Evolutionary conservation across 78 protist genomes (phyloP), one percentile per base, ranked within the genome.

Genomic region (Mantamonas sphyraenae): DNA sequence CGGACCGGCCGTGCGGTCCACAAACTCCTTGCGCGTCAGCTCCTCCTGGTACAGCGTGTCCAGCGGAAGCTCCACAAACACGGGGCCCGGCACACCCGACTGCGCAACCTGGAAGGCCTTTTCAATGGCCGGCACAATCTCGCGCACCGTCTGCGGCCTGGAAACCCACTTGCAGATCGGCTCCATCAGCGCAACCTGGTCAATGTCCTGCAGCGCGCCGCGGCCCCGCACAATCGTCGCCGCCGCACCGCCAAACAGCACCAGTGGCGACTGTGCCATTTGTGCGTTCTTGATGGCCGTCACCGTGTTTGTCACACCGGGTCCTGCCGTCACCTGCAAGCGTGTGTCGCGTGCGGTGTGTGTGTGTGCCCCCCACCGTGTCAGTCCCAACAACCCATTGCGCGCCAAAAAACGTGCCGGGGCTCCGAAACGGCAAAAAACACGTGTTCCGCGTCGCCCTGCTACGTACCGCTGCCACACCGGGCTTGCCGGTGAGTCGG

Each of bases 261-360:
- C 35, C n/a, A 87, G 39, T 0, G 89, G 81, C 22, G 74, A 56
- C 68, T 87, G 84, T 10, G 93, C 88, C 89, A 88, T 76, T 40
- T 78, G 85, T 1, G 93, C 93, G 56, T 88, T 88, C 77, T 83
- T 80, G 3, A 88, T 78, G 4, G 93, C 93, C 12, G 93, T 88
- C 20, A 83, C 73, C 0, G 93, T 83, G 79, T 88, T 88, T 10
- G 93, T 83, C 47, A 88, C 65, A 19, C 93, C 93, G 33, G 93
- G 93, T 0, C 93, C 93, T 1, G 93, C 93, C 20, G 93, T 88
- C 20, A 88, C 89, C 20, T n/a, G n/a, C n/a, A n/a, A n/a, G n/a
- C n/a, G n/a, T n/a, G n/a, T n/a, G n/a, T n/a, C n/a, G n/a, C n/a
- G n/a, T n/a, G n/a, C n/a, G n/a, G n/a, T n/a, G n/a, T n/a, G n/a